phyloP scores from a whole-genome alignment of 306 rosid genomes.

The Prunus armeniaca region DNA sequence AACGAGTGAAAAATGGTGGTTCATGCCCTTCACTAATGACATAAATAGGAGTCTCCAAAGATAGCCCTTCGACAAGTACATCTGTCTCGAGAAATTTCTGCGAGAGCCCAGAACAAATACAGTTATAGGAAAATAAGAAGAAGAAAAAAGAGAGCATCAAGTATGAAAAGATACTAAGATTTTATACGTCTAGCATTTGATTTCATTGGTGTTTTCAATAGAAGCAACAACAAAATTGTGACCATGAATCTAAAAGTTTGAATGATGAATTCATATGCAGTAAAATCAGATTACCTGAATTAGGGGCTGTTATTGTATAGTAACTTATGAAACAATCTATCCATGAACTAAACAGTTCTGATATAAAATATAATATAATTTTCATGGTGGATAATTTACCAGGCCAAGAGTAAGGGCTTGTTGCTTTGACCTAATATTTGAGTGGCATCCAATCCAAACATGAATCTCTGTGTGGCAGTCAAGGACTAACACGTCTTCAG shows the following conservation, averaged over 20 bases:
- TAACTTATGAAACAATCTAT: neutral
- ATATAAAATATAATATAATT: neutral
- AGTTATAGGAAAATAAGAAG: slow-evolving; percentile 7
- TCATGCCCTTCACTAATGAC: slow-evolving; percentile 81
- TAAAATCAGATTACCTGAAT: neutral
- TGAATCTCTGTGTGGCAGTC: slow-evolving; percentile 83
- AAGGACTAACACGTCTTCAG: slow-evolving; percentile 83
- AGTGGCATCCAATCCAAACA: slow-evolving; percentile 86
- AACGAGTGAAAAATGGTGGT: slow-evolving; percentile 78
- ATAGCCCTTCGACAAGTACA: slow-evolving; percentile 62
- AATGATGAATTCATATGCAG: neutral
- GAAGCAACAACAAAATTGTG: neutral
- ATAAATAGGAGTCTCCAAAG: slow-evolving; percentile 60
- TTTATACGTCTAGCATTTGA: neutral
- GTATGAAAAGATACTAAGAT: neutral
- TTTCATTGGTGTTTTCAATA: neutral
- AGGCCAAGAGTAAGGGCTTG: slow-evolving; percentile 77
- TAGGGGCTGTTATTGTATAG: neutral
- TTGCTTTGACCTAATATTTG: slow-evolving; percentile 66
- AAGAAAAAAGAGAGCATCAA: neutral
- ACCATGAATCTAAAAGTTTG: neutral
- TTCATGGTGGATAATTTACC: slow-evolving; percentile 39
- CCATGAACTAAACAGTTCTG: neutral
- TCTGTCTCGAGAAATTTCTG: slow-evolving; percentile 88
- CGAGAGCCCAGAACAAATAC: slow-evolving; percentile 17